phyloP scores from a whole-genome alignment of 148 eudicot species.

The Persicaria maculosa region DNA sequence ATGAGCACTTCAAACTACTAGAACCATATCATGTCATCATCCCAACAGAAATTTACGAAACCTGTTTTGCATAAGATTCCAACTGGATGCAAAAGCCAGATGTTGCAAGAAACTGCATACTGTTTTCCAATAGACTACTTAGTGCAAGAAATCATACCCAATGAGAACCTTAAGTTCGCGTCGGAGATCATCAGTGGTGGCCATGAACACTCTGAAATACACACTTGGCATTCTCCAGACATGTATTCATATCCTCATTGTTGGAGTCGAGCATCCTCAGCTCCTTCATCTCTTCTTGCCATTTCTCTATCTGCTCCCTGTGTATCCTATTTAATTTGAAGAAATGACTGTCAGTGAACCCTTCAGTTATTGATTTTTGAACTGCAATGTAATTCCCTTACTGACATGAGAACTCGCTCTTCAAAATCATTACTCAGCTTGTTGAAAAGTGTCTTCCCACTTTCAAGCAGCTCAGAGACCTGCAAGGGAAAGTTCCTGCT shows the following conservation, averaged over 20 bases:
- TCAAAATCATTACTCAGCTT: slow-evolving; percentile 67
- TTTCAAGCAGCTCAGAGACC: slow-evolving; percentile 84
- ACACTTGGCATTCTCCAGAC: slow-evolving; percentile 62
- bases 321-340: slow-evolving; percentile 46
- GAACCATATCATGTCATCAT: not conserved
- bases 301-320: slow-evolving; percentile 84
- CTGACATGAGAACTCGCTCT: slow-evolving; percentile 77
- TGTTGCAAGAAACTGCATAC: not conserved
- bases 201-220: slow-evolving; percentile 54
- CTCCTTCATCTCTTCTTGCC: slow-evolving; percentile 82
- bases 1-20: not conserved
- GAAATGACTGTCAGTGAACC: slow-evolving; percentile 13
- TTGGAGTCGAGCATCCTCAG: slow-evolving; percentile 68
- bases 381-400: not conserved
- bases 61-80: not conserved
- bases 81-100: not conserved
- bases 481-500: slow-evolving; percentile 19
- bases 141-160: not conserved
- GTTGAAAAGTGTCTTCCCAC: slow-evolving; percentile 64
- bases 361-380: not conserved
- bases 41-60: not conserved
- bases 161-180: slow-evolving; percentile 2
- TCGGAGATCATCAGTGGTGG: slow-evolving; percentile 29
- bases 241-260: slow-evolving; percentile 53
- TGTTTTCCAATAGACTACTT: not conserved